Conservation (phyloP, 140 eudicot genomes). For the Flaveria floridana region DNA sequence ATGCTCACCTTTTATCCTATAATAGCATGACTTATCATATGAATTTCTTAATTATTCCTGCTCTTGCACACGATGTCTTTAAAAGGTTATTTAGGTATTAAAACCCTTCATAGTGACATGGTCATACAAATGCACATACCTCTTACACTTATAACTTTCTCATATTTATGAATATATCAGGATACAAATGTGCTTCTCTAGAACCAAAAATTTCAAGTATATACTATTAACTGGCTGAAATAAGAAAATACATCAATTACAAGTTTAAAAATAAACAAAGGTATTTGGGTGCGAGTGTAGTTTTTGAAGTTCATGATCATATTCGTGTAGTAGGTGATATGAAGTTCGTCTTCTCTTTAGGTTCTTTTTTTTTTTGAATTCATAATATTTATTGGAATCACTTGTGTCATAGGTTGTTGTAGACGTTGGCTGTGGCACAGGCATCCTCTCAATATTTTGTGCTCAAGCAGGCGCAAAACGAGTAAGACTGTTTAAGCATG, state of each 20-base stretch:
- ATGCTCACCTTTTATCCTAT: background rate
- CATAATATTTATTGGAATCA: conserved; percentile 19
- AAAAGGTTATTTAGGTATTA: background rate
- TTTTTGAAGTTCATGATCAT: background rate
- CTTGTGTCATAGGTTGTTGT: conserved; percentile 70
- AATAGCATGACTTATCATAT: background rate
- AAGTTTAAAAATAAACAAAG: background rate
- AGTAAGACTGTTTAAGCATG: conserved; percentile 44
- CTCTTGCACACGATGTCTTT: background rate
- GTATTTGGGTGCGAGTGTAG: background rate
- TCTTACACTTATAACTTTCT: background rate
- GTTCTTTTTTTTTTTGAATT: conserved; percentile 8
- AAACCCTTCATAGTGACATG: background rate
- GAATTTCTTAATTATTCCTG: background rate
- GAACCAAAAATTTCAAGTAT: background rate
- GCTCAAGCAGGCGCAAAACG: conserved; percentile 98
- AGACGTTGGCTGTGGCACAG: conserved; percentile 99
- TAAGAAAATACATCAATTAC: background rate
- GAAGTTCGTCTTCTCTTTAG: conserved; percentile 17
- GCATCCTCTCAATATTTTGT: conserved; percentile 96
- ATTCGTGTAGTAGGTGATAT: background rate
- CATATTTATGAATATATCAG: background rate
- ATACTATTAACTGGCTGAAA: background rate
- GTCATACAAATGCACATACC: background rate
- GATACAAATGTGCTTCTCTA: background rate